These are phyloP conservation scores for Verticillium longisporum DNA, from an alignment of 2,329 filamentous ascomycete species.

Conservation along the genomic window DNA sequence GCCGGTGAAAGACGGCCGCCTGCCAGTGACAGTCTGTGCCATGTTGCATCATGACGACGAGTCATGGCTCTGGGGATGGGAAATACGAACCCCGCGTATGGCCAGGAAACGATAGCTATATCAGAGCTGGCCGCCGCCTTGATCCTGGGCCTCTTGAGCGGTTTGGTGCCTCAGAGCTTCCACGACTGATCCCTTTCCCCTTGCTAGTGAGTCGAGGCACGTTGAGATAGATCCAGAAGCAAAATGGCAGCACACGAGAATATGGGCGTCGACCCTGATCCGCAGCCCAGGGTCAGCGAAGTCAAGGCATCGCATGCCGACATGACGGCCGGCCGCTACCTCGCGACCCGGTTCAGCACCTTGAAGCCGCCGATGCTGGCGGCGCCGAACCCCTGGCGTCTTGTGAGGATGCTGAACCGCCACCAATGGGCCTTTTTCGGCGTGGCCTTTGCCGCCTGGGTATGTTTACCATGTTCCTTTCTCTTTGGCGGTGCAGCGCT, in stretches of 20 bases:
- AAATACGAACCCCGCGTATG: not conserved
- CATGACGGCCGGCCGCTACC: constrained; percentile 41
- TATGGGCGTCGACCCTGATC: not conserved
- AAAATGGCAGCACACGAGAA: not conserved
- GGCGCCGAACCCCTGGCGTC: constrained; percentile 43
- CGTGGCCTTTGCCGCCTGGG: constrained; percentile 51
- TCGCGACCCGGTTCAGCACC: constrained; percentile 43
- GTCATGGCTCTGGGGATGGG: not conserved
- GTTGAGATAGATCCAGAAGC: not conserved
- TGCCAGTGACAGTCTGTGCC: not conserved
- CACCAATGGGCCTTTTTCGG: constrained; percentile 50
- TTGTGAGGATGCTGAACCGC: constrained; percentile 39
- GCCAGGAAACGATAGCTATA: not conserved
- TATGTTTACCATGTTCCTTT: constrained; percentile 18
- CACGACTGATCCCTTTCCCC: no score
- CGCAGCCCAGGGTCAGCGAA: constrained; percentile 6
- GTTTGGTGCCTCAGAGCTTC: no score
- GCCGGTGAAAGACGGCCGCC: not conserved
- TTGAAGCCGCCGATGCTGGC: constrained; percentile 51
- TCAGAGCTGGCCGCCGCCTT: not conserved
- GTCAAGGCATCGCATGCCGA: constrained; percentile 35
- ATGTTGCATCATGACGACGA: not conserved
- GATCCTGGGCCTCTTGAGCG: no score
- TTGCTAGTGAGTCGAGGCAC: not conserved
- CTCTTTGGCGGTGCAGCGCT: not conserved